These are phyloP conservation scores for Xeromyces bisporus DNA, from an alignment of 495 filamentous ascomycete genomes.

Conservation along the genomic window DNA sequence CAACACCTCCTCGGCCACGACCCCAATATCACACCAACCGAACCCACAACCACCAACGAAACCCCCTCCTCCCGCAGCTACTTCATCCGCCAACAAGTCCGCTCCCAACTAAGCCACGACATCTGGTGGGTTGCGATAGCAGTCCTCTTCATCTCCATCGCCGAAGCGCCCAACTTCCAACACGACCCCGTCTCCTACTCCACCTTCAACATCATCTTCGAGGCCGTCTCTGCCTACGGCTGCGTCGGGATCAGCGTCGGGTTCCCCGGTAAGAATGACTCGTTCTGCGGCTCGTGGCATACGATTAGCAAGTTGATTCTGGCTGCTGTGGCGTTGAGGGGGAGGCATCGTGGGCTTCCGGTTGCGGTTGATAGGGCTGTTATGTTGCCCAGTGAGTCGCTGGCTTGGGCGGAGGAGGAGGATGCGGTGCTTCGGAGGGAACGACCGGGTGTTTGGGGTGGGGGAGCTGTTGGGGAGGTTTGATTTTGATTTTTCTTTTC, in stretches of 20 bases:
- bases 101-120: constrained; percentile 70
- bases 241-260: constrained; percentile 71
- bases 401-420: constrained; percentile 42
- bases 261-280: constrained; percentile 46
- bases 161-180: constrained; percentile 51
- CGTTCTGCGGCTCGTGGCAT: constrained; percentile 59
- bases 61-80: constrained; percentile 27
- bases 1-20: constrained; percentile 13
- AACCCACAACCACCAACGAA: constrained; percentile 8
- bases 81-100: constrained; percentile 49
- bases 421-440: constrained; percentile 33
- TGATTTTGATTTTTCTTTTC: constrained; percentile 6
- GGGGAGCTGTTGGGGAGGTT: constrained; percentile 15
- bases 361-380: constrained; percentile 7
- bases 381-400: constrained; percentile 44
- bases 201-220: constrained; percentile 76
- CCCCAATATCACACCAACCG: too few relatives aligned
- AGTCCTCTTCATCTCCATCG: constrained; percentile 53
- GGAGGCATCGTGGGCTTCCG: constrained; percentile 37
- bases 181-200: constrained; percentile 50
- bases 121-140: constrained; percentile 72
- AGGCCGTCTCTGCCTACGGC: constrained; percentile 70
- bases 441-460: constrained; percentile 9
- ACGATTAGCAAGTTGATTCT: constrained; percentile 58
- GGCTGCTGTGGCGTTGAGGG: constrained; percentile 60